Percentiles rank a stretch among this genome's conserved stretches.
Conservation (phyloP, 495 filamentous ascomycete species). For the Penicillium atrosanguineum region DNA sequence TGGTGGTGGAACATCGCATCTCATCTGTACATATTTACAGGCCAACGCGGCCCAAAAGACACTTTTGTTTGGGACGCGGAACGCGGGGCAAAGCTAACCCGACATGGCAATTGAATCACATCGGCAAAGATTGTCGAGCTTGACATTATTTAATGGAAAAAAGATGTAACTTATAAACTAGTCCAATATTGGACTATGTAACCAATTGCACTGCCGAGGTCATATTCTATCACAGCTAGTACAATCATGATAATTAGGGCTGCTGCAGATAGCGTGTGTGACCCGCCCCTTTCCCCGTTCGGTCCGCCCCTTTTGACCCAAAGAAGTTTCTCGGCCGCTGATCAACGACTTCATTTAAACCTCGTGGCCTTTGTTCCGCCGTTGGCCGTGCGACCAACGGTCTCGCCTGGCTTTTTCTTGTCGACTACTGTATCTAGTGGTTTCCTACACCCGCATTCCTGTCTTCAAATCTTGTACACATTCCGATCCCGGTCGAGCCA, state of each 20-base stretch:
- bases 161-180: background rate
- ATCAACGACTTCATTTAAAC: constrained; percentile 31
- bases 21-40: background rate
- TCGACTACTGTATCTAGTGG: background rate
- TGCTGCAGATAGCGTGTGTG: constrained; percentile 1
- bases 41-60: background rate
- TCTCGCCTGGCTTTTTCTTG: background rate
- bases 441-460: background rate
- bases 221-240: background rate
- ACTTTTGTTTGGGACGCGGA: constrained; percentile 8
- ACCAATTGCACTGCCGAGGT: background rate
- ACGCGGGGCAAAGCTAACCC: constrained; percentile 21
- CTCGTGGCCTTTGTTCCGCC: constrained; percentile 15
- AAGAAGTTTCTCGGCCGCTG: constrained; percentile 31
- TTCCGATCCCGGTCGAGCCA: background rate
- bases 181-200: background rate
- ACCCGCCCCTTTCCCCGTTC: constrained; percentile 25
- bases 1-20: background rate
- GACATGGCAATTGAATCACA: constrained; percentile 9
- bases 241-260: background rate
- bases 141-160: background rate
- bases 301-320: constrained; percentile 26
- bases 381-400: constrained; percentile 17
- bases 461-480: background rate
- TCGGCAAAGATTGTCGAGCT: background rate